Conservation (phyloP, 169 alveolate species). For the Babesia ovis region DNA sequence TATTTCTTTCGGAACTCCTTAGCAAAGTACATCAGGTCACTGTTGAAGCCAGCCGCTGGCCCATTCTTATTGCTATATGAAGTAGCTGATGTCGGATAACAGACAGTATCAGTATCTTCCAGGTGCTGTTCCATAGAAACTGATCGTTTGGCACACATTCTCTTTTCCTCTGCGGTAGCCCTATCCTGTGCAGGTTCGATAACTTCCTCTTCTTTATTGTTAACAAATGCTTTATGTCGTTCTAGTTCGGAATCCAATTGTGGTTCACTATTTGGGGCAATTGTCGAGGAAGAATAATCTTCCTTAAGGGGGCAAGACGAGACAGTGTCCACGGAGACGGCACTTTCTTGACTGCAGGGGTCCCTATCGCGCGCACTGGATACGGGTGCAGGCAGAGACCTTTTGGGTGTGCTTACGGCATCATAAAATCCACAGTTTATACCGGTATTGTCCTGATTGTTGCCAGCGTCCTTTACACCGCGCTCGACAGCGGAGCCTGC, state of each 20-base stretch:
- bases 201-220: neutral
- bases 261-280: neutral
- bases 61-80: neutral
- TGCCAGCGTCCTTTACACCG: neutral
- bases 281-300: neutral
- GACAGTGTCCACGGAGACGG: neutral
- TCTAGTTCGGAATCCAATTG: neutral
- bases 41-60: neutral
- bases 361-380: neutral
- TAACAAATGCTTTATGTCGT: neutral
- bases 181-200: neutral
- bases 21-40: constrained; percentile 18
- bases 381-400: neutral
- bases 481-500: neutral
- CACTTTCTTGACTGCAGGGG: neutral
- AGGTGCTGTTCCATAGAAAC: neutral
- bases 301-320: constrained; percentile 5
- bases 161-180: neutral
- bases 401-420: neutral
- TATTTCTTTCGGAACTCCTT: constrained; percentile 1
- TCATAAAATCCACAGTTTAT: neutral
- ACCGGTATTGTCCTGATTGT: neutral
- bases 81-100: neutral
- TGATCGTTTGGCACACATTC: neutral
- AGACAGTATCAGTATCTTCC: neutral